A percentile compares a stretch with the other conserved stretches of the same genome.
Conservation (phyloP, 2,329 filamentous ascomycete species). For the Fusarium papillatum region DNA sequence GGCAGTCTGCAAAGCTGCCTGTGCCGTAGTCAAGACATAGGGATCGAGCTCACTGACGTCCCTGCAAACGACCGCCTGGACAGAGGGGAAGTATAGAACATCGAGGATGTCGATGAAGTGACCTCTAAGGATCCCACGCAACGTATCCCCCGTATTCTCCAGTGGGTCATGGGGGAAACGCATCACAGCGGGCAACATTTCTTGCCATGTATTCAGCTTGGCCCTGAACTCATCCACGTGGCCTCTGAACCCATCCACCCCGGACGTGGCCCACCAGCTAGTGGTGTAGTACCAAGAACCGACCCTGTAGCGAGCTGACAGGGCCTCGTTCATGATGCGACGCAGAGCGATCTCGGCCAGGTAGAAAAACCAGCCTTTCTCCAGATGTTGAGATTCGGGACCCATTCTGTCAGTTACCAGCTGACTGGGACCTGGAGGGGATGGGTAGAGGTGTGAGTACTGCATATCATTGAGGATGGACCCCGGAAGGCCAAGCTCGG, state of each 20-base stretch:
- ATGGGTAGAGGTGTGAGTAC: not conserved
- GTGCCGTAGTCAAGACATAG: not conserved
- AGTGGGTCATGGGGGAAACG: not conserved
- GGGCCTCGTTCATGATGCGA: not conserved
- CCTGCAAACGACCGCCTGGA: not conserved
- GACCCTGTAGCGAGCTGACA: not conserved
- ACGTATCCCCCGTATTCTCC: not conserved
- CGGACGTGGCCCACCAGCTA: not conserved
- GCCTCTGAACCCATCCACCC: not conserved
- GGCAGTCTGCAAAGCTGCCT: not conserved
- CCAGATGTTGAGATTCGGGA: not conserved
- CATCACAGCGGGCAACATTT: not conserved
- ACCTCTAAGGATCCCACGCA: not conserved
- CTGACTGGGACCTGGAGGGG: not conserved
- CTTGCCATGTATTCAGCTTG: not conserved
- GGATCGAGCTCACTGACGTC: not conserved
- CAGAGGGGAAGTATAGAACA: not conserved
- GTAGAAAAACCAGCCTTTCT: not conserved
- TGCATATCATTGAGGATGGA: not conserved
- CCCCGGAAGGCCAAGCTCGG: not conserved
- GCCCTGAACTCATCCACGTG: not conserved
- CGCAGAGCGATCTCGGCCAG: not conserved
- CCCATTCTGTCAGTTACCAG: not conserved
- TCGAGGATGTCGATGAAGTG: not conserved
- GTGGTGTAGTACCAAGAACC: not conserved